phyloP scores from a whole-genome alignment of 768 basidiomycete species.

The Psilocybe azurescens region DNA sequence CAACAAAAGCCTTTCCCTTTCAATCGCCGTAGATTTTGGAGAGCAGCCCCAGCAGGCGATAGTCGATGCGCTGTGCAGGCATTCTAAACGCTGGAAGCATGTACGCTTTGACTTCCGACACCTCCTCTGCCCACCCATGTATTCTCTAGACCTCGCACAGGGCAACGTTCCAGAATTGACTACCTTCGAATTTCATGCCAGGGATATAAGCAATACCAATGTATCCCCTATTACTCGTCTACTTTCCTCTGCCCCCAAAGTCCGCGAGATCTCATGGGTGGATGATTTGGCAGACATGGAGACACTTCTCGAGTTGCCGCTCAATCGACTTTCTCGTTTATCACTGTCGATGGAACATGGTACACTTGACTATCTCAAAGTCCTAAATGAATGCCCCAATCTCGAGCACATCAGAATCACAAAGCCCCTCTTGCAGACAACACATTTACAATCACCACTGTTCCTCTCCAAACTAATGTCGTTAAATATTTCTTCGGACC shows the following conservation, averaged over 20 bases:
- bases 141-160: constrained; percentile 31
- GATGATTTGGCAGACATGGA: constrained; percentile 39
- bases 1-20: constrained; percentile 31
- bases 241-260: constrained; percentile 30
- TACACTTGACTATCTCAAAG: constrained; percentile 35
- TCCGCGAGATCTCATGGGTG: constrained; percentile 37
- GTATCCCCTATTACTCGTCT: constrained; percentile 33
- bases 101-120: constrained; percentile 38
- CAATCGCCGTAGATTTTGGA: constrained; percentile 37
- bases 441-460: constrained; percentile 27
- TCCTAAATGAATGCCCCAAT: constrained; percentile 36
- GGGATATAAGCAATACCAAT: constrained; percentile 36
- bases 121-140: constrained; percentile 36
- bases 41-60: constrained; percentile 36
- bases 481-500: constrained; percentile 36
- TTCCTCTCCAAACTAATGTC: constrained; percentile 35
- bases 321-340: constrained; percentile 31
- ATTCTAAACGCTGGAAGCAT: constrained; percentile 36
- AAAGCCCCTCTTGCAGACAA: constrained; percentile 27
- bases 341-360: constrained; percentile 37
- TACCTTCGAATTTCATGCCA: constrained; percentile 38
- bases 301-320: constrained; percentile 34
- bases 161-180: constrained; percentile 28
- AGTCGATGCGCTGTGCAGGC: constrained; percentile 32
- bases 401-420: constrained; percentile 38